Evolutionary conservation across 768 basidiomycete species (phyloP).

Genomic region (Chiua virens): DNA sequence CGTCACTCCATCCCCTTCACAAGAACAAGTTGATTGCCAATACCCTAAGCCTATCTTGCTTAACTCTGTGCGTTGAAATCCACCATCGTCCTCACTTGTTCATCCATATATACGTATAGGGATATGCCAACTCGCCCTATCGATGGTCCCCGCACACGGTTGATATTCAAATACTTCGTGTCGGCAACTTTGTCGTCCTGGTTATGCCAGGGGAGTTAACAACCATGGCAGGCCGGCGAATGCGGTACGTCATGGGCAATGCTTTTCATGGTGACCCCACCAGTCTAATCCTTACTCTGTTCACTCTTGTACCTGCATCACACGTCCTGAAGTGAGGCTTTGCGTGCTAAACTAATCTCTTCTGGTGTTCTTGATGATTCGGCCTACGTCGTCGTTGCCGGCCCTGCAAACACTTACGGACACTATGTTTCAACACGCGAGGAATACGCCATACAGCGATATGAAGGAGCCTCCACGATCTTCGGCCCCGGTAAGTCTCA

Average conservation of each 20-base stretch:
- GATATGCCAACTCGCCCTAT: conserved; percentile 65
- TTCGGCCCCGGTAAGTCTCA: conserved; percentile 67
- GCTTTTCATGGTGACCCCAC: background rate
- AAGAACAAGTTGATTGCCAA: conserved; percentile 68
- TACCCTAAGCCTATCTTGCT: conserved; percentile 76
- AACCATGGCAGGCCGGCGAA: conserved; percentile 77
- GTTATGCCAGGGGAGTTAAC: conserved; percentile 79
- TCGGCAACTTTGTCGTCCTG: conserved; percentile 74
- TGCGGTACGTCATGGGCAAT: conserved; percentile 48
- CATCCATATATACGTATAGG: conserved; percentile 38
- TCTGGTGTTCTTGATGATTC: conserved; percentile 61
- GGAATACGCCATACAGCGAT: conserved; percentile 73
- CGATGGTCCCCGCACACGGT: conserved; percentile 74
- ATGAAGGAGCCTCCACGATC: conserved; percentile 80
- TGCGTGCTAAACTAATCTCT: conserved; percentile 64
- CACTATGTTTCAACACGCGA: conserved; percentile 75
- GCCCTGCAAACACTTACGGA: conserved; percentile 79
- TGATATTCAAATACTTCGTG: conserved; percentile 74
- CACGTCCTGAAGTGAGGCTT: conserved; percentile 49
- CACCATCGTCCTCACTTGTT: background rate
- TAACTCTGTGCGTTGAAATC: conserved; percentile 44
- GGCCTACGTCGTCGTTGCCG: conserved; percentile 75
- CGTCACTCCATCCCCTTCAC: conserved; percentile 62
- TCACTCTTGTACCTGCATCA: background rate
- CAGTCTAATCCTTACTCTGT: conserved; percentile 4